Conservation (phyloP, 2,329 filamentous ascomycete species). For the Fonsecaea erecta region DNA sequence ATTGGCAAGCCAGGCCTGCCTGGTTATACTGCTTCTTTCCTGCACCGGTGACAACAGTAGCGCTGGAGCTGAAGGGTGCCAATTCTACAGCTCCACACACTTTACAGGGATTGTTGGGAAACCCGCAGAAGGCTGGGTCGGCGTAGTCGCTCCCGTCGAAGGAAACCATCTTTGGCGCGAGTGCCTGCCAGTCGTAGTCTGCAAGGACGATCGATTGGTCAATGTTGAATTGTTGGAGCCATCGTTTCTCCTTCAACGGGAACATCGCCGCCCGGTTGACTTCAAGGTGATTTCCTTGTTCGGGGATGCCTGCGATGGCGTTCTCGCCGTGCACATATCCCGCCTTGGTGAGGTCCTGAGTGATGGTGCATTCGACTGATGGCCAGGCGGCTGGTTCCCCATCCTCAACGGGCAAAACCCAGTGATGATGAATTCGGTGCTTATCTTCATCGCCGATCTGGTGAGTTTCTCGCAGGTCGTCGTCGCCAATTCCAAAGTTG, state of each 20-base stretch:
- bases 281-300: background rate
- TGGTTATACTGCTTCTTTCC: background rate
- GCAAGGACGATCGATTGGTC: conserved; percentile 13
- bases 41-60: background rate
- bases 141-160: background rate
- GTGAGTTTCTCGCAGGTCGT: conserved; percentile 17
- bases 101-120: background rate
- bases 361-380: conserved; percentile 21
- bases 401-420: conserved; percentile 15
- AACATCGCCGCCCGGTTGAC: background rate
- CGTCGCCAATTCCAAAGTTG: conserved; percentile 24
- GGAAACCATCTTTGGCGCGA: background rate
- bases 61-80: background rate
- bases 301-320: background rate
- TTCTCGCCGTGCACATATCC: conserved; percentile 9
- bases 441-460: conserved; percentile 1
- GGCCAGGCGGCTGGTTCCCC: conserved; percentile 4
- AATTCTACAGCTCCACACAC: conserved; percentile 9
- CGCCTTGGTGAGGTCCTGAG: conserved; percentile 2
- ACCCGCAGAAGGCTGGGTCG: conserved; percentile 15
- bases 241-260: background rate
- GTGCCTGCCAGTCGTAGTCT: conserved; percentile 13
- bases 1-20: conserved; percentile 12
- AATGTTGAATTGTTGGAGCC: conserved; percentile 19
- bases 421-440: conserved; percentile 20